Percentiles rank a stretch among this genome's conserved stretches.
phyloP scores from a whole-genome alignment of 257 asterid species.

The Solanum piurae region DNA sequence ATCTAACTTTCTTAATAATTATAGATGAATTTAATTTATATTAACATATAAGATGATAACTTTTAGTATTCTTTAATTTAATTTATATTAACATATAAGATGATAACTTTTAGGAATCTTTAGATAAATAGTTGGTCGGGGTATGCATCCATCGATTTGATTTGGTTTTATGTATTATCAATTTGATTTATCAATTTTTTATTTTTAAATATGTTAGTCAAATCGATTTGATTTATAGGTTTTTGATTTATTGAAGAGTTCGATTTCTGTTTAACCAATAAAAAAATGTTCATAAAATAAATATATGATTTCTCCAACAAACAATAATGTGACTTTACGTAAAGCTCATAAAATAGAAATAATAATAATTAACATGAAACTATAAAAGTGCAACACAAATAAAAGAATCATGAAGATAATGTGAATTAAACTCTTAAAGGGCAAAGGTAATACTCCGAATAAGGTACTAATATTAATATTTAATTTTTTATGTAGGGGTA shows the following conservation, averaged over 20 bases:
- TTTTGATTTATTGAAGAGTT: too few relatives aligned
- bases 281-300: too few relatives aligned
- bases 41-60: neutral
- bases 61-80: neutral
- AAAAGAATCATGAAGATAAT: neutral
- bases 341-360: neutral
- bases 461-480: neutral
- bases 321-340: neutral
- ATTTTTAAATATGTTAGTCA: too few relatives aligned
- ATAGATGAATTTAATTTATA: neutral
- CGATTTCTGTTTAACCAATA: too few relatives aligned
- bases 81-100: too few relatives aligned
- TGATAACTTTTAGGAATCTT: neutral
- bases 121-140: neutral
- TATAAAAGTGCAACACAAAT: neutral
- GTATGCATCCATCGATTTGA: neutral
- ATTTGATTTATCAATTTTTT: too few relatives aligned
- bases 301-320: neutral
- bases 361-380: neutral
- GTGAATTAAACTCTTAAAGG: neutral
- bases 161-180: too few relatives aligned
- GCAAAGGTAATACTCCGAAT: neutral
- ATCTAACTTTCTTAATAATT: neutral
- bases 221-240: neutral
- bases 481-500: neutral